phyloP scores from a whole-genome alignment of 495 filamentous ascomycete species.

The Lasiosphaeriaceae sp. region DNA sequence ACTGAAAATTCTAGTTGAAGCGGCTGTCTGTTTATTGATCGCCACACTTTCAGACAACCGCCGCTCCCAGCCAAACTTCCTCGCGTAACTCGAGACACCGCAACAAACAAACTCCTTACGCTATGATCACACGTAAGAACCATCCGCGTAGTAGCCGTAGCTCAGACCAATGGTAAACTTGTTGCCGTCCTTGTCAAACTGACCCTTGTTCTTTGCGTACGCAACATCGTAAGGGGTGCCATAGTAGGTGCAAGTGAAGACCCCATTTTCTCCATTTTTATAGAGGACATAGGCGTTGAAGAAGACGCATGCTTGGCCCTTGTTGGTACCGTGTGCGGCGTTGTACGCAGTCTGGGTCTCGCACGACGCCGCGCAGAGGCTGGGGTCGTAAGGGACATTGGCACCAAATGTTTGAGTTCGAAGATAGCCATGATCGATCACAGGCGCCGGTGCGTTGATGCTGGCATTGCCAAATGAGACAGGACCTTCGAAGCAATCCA shows the following conservation, averaged over 20 bases:
- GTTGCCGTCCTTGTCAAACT: constrained; percentile 9
- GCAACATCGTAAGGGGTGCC: neutral
- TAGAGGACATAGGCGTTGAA: constrained; percentile 45
- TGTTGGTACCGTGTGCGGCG: constrained; percentile 20
- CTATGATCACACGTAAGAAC: neutral
- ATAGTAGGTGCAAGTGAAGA: constrained; percentile 20
- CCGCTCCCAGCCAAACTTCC: no score
- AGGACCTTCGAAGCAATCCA: constrained; percentile 28
- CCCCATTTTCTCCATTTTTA: constrained; percentile 30
- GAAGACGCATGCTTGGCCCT: constrained; percentile 40
- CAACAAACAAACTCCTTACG: no score
- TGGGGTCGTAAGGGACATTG: constrained; percentile 34
- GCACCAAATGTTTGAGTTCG: constrained; percentile 38
- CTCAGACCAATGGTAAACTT: constrained; percentile 5
- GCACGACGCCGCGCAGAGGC: constrained; percentile 39
- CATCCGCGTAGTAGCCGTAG: constrained; percentile 12
- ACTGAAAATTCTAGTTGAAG: no score
- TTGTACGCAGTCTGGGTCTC: constrained; percentile 39
- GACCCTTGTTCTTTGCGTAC: constrained; percentile 17
- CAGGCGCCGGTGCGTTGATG: constrained; percentile 36
- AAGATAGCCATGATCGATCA: constrained; percentile 34
- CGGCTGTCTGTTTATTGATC: no score
- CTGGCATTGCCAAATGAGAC: constrained; percentile 32
- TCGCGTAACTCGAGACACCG: no score
- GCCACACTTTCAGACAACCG: no score